Evolutionary conservation across 495 filamentous ascomycete species (phyloP).

Genomic region (Penicillium alfredii): DNA sequence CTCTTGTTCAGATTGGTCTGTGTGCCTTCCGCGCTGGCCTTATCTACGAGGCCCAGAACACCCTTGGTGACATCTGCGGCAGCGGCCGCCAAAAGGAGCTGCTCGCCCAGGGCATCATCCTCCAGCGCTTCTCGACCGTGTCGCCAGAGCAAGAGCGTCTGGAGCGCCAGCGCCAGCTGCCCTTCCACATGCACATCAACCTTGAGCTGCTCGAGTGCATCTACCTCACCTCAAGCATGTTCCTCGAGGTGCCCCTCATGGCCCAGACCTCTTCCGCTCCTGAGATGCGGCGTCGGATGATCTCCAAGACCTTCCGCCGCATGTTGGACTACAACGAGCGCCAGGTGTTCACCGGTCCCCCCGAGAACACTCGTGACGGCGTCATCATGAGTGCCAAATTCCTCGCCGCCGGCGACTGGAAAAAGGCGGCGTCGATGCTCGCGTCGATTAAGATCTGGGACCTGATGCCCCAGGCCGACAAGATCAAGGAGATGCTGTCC

Average conservation of each 20-base stretch:
- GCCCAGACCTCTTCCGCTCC: slow-evolving; percentile 94
- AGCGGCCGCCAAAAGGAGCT: slow-evolving; percentile 96
- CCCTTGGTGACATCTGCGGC: slow-evolving; percentile 94
- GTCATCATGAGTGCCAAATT: slow-evolving; percentile 99
- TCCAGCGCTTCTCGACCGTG: slow-evolving; percentile 91
- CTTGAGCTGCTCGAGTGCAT: slow-evolving; percentile 96
- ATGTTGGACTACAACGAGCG: slow-evolving; percentile 99
- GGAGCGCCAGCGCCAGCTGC: slow-evolving; percentile 91
- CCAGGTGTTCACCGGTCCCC: slow-evolving; percentile 96
- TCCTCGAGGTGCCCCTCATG: slow-evolving; percentile 94
- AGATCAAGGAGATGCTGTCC: slow-evolving; percentile 93
- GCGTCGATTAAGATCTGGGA: slow-evolving; percentile 99
- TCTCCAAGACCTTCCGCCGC: slow-evolving; percentile 98
- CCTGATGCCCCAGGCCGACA: slow-evolving; percentile 75
- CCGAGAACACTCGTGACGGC: slow-evolving; percentile 97
- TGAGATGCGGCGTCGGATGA: slow-evolving; percentile 94
- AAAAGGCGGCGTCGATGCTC: slow-evolving; percentile 87
- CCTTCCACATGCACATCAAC: slow-evolving; percentile 99
- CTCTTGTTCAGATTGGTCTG: slow-evolving; percentile 93
- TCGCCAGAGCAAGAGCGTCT: slow-evolving; percentile 95
- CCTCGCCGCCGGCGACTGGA: slow-evolving; percentile 94
- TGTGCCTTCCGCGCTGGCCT: slow-evolving; percentile 96
- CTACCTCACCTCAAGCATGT: slow-evolving; percentile 97
- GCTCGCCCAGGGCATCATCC: slow-evolving; percentile 94
- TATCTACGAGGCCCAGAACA: slow-evolving; percentile 94